These are phyloP conservation scores for Hyaloraphidium curvatum DNA, from an alignment of 192 early-diverging fungal genomes.

Conservation along the genomic window DNA sequence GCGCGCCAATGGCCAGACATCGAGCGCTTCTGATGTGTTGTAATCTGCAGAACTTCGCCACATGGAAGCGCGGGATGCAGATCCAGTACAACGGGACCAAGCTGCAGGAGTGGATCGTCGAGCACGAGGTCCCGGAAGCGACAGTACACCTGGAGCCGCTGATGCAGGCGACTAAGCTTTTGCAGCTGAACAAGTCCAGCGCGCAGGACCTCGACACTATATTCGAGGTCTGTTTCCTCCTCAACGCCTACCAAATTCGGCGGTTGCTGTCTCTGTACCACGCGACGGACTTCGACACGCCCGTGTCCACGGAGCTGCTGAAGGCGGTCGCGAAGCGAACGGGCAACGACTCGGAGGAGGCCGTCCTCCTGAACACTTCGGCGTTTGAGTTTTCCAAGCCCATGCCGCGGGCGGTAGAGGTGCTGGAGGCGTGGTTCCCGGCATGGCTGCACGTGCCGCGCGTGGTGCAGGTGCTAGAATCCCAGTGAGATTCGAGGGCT, in stretches of 20 bases:
- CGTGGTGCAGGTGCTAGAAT: too few species aligned
- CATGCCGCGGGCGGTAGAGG: not conserved
- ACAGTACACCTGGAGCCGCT: slow-evolving; percentile 81
- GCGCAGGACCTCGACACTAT: slow-evolving; percentile 89
- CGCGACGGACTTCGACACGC: slow-evolving; percentile 88
- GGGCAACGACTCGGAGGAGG: not conserved
- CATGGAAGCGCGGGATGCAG: slow-evolving; percentile 95
- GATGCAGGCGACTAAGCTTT: slow-evolving; percentile 87
- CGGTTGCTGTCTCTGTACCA: slow-evolving; percentile 90
- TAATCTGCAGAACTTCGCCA: slow-evolving; percentile 98
- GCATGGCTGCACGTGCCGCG: not conserved
- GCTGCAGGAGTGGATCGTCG: slow-evolving; percentile 98
- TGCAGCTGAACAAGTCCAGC: slow-evolving; percentile 77
- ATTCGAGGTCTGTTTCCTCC: slow-evolving; percentile 93
- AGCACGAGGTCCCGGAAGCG: slow-evolving; percentile 76
- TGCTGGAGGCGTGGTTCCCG: not conserved
- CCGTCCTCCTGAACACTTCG: slow-evolving; percentile 1
- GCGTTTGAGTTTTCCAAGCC: slow-evolving; percentile 2
- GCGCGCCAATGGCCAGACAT: too few species aligned
- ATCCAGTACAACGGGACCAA: slow-evolving; percentile 97
- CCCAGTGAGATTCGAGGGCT: too few species aligned
- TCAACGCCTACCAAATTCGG: slow-evolving; percentile 93
- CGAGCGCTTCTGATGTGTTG: too few species aligned
- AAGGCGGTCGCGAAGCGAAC: not conserved
- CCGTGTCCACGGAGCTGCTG: slow-evolving; percentile 22